These are phyloP conservation scores for Anisodus tanguticus DNA, from an alignment of 257 asterid genomes.

Conservation along the genomic window DNA sequence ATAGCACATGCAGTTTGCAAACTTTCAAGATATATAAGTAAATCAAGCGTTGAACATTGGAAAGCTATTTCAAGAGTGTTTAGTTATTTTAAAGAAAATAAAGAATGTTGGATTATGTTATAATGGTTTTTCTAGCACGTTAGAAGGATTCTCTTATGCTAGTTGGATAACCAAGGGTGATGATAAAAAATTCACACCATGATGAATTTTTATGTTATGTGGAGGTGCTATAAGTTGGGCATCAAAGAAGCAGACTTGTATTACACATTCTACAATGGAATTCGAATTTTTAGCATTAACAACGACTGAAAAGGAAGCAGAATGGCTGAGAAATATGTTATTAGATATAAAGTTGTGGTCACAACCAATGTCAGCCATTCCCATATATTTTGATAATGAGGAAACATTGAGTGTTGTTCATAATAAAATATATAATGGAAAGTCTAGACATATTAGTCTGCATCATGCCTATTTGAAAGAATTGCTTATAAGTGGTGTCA, in stretches of 20 bases:
- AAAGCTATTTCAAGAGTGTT: no score
- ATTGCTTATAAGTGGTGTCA: not conserved
- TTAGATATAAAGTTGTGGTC: not conserved
- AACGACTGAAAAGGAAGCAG: not conserved
- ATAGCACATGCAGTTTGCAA: no score
- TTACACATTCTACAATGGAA: not conserved
- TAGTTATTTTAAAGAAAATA: no score
- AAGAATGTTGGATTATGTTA: no score
- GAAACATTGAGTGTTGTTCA: not conserved
- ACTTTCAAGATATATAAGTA: no score
- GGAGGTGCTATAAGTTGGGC: no score
- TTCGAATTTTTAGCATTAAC: not conserved
- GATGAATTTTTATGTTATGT: no score
- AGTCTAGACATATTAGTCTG: constrained; percentile 10
- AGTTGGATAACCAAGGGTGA: no score
- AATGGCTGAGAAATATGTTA: not conserved
- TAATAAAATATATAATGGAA: not conserved
- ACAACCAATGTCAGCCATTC: not conserved
- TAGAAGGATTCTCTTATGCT: no score
- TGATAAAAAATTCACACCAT: no score
- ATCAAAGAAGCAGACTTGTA: not conserved
- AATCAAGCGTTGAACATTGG: no score
- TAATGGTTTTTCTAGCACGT: no score
- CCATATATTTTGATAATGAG: not conserved
- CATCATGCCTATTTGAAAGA: not conserved